phyloP scores from a whole-genome alignment of 768 basidiomycete species.

The Suillus spraguei region DNA sequence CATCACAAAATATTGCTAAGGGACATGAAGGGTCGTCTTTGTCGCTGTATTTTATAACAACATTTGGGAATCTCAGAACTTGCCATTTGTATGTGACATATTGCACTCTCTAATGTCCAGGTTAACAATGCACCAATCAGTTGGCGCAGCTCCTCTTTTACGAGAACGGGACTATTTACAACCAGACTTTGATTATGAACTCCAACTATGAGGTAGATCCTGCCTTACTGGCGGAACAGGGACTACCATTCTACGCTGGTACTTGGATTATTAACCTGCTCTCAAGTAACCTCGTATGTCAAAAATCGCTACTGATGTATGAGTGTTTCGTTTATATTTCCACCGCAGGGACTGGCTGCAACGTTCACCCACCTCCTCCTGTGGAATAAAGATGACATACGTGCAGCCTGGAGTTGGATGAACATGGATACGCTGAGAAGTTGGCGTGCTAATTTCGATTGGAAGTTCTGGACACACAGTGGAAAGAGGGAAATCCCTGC shows the following conservation, averaged over 20 bases:
- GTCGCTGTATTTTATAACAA: conserved; percentile 46
- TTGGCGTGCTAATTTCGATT: conserved; percentile 40
- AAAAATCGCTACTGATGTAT: background rate
- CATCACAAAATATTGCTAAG: background rate
- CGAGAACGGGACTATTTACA: conserved; percentile 52
- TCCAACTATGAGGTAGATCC: conserved; percentile 53
- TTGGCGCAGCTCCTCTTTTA: conserved; percentile 46
- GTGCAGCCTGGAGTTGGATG: conserved; percentile 49
- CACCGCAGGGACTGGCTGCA: conserved; percentile 46
- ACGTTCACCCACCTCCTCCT: conserved; percentile 53
- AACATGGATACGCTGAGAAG: conserved; percentile 31
- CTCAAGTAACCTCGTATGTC: conserved; percentile 16
- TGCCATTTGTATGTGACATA: conserved; percentile 49
- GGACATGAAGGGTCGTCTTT: conserved; percentile 30
- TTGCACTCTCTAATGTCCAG: conserved; percentile 14
- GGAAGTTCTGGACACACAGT: conserved; percentile 37
- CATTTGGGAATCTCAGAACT: conserved; percentile 57
- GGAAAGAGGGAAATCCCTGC: conserved; percentile 29
- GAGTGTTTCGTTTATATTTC: conserved; percentile 27
- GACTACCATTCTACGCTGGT: conserved; percentile 33
- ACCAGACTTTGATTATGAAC: conserved; percentile 56
- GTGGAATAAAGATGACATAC: conserved; percentile 56
- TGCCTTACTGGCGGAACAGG: conserved; percentile 47
- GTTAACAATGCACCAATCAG: background rate
- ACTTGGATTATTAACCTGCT: conserved; percentile 27